These are phyloP conservation scores for Brassica juncea DNA, from an alignment of 345 rosid genomes.

Conservation along the genomic window DNA sequence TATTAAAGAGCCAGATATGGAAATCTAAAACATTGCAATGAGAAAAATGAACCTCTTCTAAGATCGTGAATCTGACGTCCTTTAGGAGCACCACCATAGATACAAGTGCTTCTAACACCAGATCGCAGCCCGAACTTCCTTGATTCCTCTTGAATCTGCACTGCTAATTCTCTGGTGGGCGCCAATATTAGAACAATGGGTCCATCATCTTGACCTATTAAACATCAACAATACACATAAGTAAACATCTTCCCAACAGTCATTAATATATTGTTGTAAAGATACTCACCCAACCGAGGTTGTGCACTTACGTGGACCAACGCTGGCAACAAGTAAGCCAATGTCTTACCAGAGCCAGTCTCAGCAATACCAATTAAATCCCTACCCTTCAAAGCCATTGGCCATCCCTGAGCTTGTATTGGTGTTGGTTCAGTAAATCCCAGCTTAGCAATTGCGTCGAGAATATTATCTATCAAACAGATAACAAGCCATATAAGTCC, in stretches of 20 bases:
- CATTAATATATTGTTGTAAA: not conserved
- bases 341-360: slow-evolving; percentile 97
- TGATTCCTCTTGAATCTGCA: slow-evolving; percentile 93
- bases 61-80: slow-evolving; percentile 98
- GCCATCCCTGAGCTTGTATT: slow-evolving; percentile 96
- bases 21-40: not conserved
- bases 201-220: not conserved
- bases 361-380: slow-evolving; percentile 94
- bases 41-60: slow-evolving; percentile 59
- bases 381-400: slow-evolving; percentile 96
- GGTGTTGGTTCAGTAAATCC: slow-evolving; percentile 70
- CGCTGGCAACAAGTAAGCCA: slow-evolving; percentile 93
- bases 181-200: slow-evolving; percentile 47
- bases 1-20: not conserved
- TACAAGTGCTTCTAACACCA: slow-evolving; percentile 78
- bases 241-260: not conserved
- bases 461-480: not conserved
- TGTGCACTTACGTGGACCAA: slow-evolving; percentile 89
- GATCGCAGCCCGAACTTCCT: slow-evolving; percentile 65
- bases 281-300: slow-evolving; percentile 77
- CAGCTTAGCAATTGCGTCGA: not conserved
- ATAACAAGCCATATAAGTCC: not conserved
- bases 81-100: slow-evolving; percentile 97
- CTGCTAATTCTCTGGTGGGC: slow-evolving; percentile 95
- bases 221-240: not conserved